Evolutionary conservation across 129 eudicot species (phyloP).

Genomic region (Ambrosia trifida): DNA sequence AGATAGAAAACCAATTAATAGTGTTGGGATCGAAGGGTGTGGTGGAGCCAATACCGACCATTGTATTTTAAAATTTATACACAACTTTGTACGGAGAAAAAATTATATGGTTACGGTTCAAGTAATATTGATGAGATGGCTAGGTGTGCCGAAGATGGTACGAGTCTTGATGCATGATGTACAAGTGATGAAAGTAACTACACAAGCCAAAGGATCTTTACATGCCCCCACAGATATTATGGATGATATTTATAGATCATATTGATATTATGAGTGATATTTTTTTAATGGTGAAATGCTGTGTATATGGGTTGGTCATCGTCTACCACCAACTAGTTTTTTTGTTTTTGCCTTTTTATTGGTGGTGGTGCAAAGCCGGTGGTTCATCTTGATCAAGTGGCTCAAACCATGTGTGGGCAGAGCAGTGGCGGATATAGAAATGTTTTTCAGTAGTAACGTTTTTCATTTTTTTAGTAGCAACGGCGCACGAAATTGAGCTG

Average conservation of each 20-base stretch:
- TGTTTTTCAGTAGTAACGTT: no score
- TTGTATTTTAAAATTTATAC: background rate
- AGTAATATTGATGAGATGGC: background rate
- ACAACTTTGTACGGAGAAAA: background rate
- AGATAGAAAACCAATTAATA: background rate
- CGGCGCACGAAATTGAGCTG: no score
- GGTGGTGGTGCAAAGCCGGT: conserved; percentile 22
- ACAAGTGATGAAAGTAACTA: conserved; percentile 21
- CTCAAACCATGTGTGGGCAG: conserved; percentile 10
- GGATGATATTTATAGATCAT: background rate
- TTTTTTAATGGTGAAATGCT: conserved; percentile 3
- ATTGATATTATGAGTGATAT: background rate
- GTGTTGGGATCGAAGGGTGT: background rate
- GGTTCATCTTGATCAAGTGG: background rate
- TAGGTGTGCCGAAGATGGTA: background rate
- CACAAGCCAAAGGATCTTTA: background rate
- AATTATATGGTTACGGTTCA: background rate
- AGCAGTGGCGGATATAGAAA: no score
- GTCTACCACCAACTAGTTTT: conserved; percentile 27
- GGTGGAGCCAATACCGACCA: conserved; percentile 16
- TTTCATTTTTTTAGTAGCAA: no score
- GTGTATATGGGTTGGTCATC: conserved; percentile 24
- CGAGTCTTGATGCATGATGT: conserved; percentile 18
- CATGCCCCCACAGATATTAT: background rate
- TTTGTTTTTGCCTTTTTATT: conserved; percentile 19